phyloP scores from a whole-genome alignment of 176 grass and related monocot genomes.

The Poa annua region DNA sequence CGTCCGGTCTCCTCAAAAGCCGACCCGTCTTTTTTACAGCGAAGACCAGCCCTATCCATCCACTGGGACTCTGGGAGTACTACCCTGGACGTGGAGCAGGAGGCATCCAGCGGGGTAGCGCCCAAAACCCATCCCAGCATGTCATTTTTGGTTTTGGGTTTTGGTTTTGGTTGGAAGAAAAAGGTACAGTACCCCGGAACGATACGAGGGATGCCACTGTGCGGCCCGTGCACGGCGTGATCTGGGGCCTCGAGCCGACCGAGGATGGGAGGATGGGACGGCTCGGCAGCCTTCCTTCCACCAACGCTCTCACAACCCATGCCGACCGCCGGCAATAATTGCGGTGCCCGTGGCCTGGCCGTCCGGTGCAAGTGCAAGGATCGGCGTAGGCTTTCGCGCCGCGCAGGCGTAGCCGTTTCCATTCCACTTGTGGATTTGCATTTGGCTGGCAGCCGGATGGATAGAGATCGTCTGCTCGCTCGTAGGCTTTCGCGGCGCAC shows the following conservation, averaged over 20 bases:
- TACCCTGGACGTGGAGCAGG: background rate
- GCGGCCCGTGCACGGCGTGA: background rate
- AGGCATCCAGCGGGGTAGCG: background rate
- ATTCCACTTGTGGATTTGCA: background rate
- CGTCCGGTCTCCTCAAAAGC: background rate
- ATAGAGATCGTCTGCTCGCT: background rate
- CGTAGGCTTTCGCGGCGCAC: conserved; percentile 20
- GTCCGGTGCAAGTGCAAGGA: background rate
- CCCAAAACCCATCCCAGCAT: background rate
- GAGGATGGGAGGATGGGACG: background rate
- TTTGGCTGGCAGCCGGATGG: background rate
- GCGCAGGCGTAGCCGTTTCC: background rate
- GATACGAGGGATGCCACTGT: background rate
- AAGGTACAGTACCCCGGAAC: background rate
- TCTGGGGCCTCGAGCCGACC: background rate
- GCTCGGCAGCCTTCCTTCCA: background rate
- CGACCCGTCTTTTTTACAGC: background rate
- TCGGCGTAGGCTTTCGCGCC: background rate
- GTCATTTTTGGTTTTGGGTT: background rate
- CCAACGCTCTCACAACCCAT: background rate
- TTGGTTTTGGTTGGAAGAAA: background rate
- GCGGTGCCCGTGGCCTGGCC: background rate
- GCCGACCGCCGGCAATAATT: background rate
- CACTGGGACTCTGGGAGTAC: background rate
- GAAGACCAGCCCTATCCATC: too few species aligned